Evolutionary conservation across 2,329 filamentous ascomycete species (phyloP).

Genomic region (Neoarthrinium moseri): DNA sequence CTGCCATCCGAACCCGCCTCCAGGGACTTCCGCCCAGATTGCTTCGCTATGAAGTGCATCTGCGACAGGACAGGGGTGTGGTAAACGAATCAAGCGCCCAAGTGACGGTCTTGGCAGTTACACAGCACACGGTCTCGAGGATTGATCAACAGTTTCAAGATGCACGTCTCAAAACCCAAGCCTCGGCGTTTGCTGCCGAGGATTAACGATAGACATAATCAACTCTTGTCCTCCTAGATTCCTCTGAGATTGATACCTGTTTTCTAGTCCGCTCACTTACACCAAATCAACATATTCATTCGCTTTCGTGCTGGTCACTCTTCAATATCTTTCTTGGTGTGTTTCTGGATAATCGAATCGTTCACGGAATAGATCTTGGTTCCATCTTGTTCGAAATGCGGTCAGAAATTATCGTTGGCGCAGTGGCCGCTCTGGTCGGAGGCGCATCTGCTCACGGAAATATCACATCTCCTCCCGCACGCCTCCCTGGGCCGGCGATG

Average conservation of each 20-base stretch:
- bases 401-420: constrained; percentile 7
- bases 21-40: too few relatives aligned
- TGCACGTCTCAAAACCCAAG: not conserved
- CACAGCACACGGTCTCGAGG: not conserved
- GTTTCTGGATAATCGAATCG: not conserved
- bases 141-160: not conserved
- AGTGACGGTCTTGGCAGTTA: not conserved
- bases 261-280: too few relatives aligned
- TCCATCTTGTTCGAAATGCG: not conserved
- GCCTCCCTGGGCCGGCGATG: constrained; percentile 41
- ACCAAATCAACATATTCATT: too few relatives aligned
- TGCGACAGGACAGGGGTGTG: not conserved
- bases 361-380: not conserved
- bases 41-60: not conserved
- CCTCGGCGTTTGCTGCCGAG: not conserved
- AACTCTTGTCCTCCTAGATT: not conserved
- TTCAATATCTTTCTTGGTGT: not conserved
- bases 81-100: not conserved
- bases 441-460: constrained; percentile 41
- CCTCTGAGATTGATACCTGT: not conserved
- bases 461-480: constrained; percentile 39
- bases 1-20: too few relatives aligned
- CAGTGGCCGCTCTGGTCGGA: constrained; percentile 18
- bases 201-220: not conserved
- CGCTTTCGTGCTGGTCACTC: constrained; percentile 8